Conservation (phyloP, 2,329 filamentous ascomycete genomes). For the Decorospora gaudefroyi region DNA sequence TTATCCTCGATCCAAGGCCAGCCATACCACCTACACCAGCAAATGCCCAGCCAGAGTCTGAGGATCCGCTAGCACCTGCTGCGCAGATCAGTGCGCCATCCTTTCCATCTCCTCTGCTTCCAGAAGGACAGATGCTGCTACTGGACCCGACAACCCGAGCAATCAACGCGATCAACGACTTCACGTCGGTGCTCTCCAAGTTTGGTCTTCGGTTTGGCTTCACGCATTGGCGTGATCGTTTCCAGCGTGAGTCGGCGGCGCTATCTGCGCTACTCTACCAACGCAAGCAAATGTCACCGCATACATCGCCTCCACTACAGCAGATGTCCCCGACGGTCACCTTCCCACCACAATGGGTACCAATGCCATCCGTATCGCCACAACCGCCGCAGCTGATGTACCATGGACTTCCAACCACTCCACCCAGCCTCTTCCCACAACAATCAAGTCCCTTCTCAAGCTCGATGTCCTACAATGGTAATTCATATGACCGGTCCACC, state of each 20-base stretch:
- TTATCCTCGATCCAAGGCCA: conserved; percentile 49
- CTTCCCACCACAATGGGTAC: conserved; percentile 37
- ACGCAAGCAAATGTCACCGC: conserved; percentile 36
- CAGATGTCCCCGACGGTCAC: conserved; percentile 15
- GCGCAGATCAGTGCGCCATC: conserved; percentile 34
- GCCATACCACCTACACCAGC: conserved; percentile 48
- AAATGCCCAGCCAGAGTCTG: conserved; percentile 30
- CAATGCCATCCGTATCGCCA: conserved; percentile 30
- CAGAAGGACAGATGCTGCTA: conserved; percentile 33
- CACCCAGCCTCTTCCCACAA: conserved; percentile 34
- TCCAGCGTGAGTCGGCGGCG: conserved; percentile 51
- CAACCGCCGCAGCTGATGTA: conserved; percentile 34
- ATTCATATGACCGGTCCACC: conserved; percentile 23
- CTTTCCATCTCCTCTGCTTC: conserved; percentile 38
- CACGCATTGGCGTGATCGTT: conserved; percentile 56
- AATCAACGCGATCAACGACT: conserved; percentile 55
- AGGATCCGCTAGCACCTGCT: conserved; percentile 47
- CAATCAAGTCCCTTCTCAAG: conserved; percentile 38
- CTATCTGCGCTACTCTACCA: conserved; percentile 51
- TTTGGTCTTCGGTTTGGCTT: conserved; percentile 57
- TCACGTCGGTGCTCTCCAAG: conserved; percentile 51
- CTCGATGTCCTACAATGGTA: conserved; percentile 36
- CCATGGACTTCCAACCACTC: conserved; percentile 35
- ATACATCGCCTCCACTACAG: conserved; percentile 29
- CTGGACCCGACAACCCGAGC: conserved; percentile 47